phyloP scores from a whole-genome alignment of 305 asterid genomes.

The Solanum hybrid region DNA sequence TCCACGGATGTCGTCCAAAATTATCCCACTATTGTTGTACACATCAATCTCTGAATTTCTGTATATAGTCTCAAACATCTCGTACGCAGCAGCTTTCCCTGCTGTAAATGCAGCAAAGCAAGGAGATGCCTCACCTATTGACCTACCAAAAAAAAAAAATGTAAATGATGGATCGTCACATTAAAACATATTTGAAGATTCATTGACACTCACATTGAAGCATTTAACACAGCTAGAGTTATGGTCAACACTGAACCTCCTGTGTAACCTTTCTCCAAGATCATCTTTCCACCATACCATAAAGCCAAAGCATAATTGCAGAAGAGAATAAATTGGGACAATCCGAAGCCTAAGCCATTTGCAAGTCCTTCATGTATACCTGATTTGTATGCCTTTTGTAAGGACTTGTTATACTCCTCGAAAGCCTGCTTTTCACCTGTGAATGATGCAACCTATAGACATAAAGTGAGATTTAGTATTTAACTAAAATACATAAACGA shows the following conservation, averaged over 20 bases:
- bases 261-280: conserved; percentile 45
- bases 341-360: conserved; percentile 52
- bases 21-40: conserved; percentile 31
- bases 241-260: conserved; percentile 59
- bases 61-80: conserved; percentile 52
- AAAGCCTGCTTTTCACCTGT: conserved; percentile 53
- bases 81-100: conserved; percentile 63
- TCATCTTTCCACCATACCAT: conserved; percentile 62
- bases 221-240: conserved; percentile 41
- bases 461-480: not conserved
- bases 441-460: conserved; percentile 52
- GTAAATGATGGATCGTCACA: not conserved
- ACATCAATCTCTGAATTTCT: conserved; percentile 53
- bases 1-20: conserved; percentile 41
- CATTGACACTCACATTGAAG: conserved; percentile 40
- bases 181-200: not conserved
- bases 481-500: not conserved
- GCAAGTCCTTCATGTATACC: conserved; percentile 59
- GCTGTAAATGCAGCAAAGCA: conserved; percentile 56
- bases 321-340: conserved; percentile 30
- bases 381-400: conserved; percentile 36
- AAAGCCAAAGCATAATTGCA: conserved; percentile 57
- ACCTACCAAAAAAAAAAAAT: conserved; percentile 28
- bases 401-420: conserved; percentile 41
- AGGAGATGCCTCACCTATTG: conserved; percentile 33